A percentile compares a stretch with the other conserved stretches of the same genome.
These are phyloP conservation scores for Phialophora macrospora DNA, from an alignment of 2,329 filamentous ascomycete species.

Conservation along the genomic window DNA sequence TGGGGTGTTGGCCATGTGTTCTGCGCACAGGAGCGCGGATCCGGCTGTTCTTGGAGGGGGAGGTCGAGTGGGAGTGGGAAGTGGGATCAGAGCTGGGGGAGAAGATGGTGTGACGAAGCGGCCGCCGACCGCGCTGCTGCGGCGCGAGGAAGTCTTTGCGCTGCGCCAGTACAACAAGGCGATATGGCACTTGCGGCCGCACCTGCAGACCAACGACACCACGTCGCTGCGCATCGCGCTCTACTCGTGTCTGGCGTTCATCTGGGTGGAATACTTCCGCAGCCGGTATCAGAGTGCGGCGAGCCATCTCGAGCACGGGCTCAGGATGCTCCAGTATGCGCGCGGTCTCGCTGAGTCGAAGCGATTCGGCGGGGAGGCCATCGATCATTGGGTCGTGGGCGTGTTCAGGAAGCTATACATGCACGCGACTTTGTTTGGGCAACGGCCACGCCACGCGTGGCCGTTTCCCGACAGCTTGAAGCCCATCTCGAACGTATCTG, in stretches of 20 bases:
- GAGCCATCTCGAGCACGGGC: conserved; percentile 44
- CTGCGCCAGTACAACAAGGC: conserved; percentile 51
- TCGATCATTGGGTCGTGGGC: conserved; percentile 36
- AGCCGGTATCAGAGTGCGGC: conserved; percentile 42
- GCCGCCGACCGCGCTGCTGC: neutral
- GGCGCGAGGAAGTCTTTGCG: conserved; percentile 38
- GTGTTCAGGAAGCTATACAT: conserved; percentile 41
- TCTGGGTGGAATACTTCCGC: conserved; percentile 49
- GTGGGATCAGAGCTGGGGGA: too few relatives aligned
- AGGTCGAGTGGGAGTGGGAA: too few relatives aligned
- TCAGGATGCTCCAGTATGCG: conserved; percentile 39
- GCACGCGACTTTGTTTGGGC: conserved; percentile 42
- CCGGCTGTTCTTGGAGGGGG: neutral
- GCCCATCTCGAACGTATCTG: neutral
- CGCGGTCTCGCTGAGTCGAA: neutral
- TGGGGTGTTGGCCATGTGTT: conserved; percentile 50
- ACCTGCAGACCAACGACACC: conserved; percentile 38
- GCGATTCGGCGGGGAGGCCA: neutral
- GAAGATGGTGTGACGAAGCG: neutral
- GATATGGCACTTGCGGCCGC: conserved; percentile 45
- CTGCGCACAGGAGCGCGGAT: conserved; percentile 43
- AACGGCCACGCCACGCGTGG: conserved; percentile 19
- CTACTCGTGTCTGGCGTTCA: conserved; percentile 51
- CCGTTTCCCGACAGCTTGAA: conserved; percentile 2
- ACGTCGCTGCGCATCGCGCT: conserved; percentile 46